phyloP scores from a whole-genome alignment of 1,284 basidiomycete species.

The Stereum hirsutum region DNA sequence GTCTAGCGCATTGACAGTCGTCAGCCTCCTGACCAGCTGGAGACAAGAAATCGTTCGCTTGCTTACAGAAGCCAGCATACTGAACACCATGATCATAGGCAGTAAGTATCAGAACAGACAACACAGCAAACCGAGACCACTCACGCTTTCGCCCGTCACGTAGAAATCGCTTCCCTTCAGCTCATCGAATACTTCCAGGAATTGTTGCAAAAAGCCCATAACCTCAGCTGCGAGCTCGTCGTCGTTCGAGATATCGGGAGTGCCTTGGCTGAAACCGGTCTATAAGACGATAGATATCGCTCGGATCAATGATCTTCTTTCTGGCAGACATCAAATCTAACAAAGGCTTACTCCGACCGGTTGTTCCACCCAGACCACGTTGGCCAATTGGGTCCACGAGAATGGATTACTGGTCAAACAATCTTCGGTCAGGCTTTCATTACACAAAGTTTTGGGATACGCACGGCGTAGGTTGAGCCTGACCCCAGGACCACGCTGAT shows the following conservation, averaged over 20 bases:
- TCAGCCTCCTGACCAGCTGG: not conserved
- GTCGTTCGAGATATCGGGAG: constrained; percentile 24
- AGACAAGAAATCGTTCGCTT: not conserved
- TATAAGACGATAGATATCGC: constrained; percentile 3
- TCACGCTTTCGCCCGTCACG: constrained; percentile 27
- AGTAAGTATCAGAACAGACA: not conserved
- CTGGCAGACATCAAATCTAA: not conserved
- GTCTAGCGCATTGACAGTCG: constrained; percentile 12
- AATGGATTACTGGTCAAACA: constrained; percentile 18
- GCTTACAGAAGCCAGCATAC: constrained; percentile 30
- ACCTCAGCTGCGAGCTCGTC: constrained; percentile 28
- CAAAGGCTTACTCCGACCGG: constrained; percentile 34
- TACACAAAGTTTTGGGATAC: constrained; percentile 7
- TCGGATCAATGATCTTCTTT: not conserved
- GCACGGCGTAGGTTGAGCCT: constrained; percentile 36
- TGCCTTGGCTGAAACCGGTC: constrained; percentile 28
- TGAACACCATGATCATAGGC: constrained; percentile 6
- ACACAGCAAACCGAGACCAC: constrained; percentile 7
- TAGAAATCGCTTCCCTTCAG: constrained; percentile 29
- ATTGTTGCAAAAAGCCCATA: constrained; percentile 28
- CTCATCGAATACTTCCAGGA: constrained; percentile 27
- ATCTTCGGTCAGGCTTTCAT: not conserved
- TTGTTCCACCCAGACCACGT: constrained; percentile 40
- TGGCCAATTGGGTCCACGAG: constrained; percentile 34
- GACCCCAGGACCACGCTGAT: constrained; percentile 47